Percentiles rank a stretch among this genome's conserved stretches.
These are phyloP conservation scores for Lyophyllum semitale DNA, from an alignment of 768 basidiomycete species.

Conservation along the genomic window DNA sequence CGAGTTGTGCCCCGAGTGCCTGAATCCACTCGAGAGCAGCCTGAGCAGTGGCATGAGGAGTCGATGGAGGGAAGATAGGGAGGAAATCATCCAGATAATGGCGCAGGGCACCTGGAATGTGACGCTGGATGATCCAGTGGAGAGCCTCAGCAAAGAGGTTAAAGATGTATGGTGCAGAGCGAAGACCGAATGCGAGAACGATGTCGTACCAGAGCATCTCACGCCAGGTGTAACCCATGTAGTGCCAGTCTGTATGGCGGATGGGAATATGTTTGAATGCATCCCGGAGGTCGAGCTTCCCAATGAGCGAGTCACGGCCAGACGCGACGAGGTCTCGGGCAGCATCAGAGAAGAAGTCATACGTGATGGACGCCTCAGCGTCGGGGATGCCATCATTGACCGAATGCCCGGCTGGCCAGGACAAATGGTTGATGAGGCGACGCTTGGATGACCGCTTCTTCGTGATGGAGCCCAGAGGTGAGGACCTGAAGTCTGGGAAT, in stretches of 20 bases:
- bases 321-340: conserved; percentile 22
- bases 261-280: conserved; percentile 40
- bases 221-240: conserved; percentile 33
- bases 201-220: conserved; percentile 27
- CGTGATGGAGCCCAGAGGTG: conserved; percentile 24
- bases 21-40: conserved; percentile 31
- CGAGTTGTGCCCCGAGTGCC: conserved; percentile 24
- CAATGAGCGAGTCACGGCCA: conserved; percentile 29
- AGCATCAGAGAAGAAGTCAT: conserved; percentile 28
- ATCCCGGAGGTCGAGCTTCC: conserved; percentile 36
- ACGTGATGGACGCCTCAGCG: conserved; percentile 26
- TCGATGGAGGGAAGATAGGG: conserved; percentile 18
- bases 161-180: conserved; percentile 39
- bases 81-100: conserved; percentile 42
- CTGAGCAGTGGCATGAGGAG: not conserved
- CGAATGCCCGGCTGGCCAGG: conserved; percentile 16
- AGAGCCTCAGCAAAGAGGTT: conserved; percentile 40
- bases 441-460: conserved; percentile 24
- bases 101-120: conserved; percentile 29
- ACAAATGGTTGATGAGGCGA: conserved; percentile 27
- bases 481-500: conserved; percentile 18
- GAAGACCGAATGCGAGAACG: conserved; percentile 33
- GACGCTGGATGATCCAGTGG: conserved; percentile 39
- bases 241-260: conserved; percentile 28
- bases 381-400: conserved; percentile 34